phyloP scores from a whole-genome alignment of 768 basidiomycete species.

The Hericium coralloides region DNA sequence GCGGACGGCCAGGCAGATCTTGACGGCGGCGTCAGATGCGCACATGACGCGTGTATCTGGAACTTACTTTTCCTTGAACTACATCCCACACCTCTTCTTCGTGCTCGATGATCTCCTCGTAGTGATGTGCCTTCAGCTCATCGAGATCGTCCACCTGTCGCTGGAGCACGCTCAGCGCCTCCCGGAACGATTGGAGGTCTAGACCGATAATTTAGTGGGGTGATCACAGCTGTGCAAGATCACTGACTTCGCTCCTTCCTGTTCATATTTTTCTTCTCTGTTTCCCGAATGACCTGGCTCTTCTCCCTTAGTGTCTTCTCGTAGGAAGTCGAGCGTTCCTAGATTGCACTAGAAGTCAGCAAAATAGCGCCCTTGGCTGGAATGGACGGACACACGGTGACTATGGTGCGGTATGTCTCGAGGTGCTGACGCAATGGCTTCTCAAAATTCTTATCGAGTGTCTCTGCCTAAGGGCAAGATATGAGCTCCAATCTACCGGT shows the following conservation, averaged over 20 bases:
- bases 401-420: constrained; percentile 66
- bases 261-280: constrained; percentile 79
- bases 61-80: constrained; percentile 70
- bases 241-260: constrained; percentile 75
- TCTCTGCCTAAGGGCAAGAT: constrained; percentile 51
- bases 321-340: constrained; percentile 83
- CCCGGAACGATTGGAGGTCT: constrained; percentile 87
- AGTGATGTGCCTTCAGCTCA: constrained; percentile 74
- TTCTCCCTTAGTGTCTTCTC: constrained; percentile 77
- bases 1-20: constrained; percentile 78
- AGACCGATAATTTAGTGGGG: constrained; percentile 3
- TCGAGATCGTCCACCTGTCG: constrained; percentile 89
- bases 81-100: constrained; percentile 96
- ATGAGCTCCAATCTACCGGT: background rate
- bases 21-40: background rate
- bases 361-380: background rate
- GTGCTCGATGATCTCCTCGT: constrained; percentile 82
- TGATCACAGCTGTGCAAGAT: background rate
- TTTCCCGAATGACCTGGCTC: constrained; percentile 76
- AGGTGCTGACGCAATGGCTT: constrained; percentile 81
- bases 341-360: constrained; percentile 3
- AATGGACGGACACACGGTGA: constrained; percentile 40
- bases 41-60: background rate
- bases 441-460: constrained; percentile 82
- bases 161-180: constrained; percentile 73